phyloP scores from a whole-genome alignment of 768 basidiomycete genomes.

The Symmetrospora coprosmae region DNA sequence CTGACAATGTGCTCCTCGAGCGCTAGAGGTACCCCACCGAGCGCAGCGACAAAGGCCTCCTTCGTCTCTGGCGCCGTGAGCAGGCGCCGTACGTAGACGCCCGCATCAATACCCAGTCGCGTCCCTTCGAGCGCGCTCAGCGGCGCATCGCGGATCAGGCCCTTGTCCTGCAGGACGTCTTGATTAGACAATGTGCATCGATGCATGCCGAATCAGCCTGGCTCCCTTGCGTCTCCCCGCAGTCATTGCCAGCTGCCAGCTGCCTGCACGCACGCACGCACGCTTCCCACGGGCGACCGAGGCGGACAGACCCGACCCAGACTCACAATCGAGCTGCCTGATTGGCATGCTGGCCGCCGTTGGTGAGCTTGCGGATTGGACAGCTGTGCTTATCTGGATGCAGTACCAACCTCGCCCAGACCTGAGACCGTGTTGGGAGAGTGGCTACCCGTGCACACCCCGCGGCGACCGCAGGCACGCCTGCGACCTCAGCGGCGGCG shows the following conservation, averaged over 20 bases:
- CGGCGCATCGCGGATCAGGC: slow-evolving; percentile 67
- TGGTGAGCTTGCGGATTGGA: background rate
- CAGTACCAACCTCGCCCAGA: no score
- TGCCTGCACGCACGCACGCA: background rate
- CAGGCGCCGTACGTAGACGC: slow-evolving; percentile 68
- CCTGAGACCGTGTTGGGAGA: no score
- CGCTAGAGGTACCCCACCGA: slow-evolving; percentile 83
- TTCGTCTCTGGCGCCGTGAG: slow-evolving; percentile 52
- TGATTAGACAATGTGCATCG: background rate
- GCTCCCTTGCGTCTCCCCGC: no score
- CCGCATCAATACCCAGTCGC: slow-evolving; percentile 90
- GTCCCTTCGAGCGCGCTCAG: slow-evolving; percentile 72
- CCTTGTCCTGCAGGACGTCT: slow-evolving; percentile 48
- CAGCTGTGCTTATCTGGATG: no score
- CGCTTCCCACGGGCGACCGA: background rate
- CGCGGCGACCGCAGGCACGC: no score
- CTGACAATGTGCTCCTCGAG: slow-evolving; percentile 66
- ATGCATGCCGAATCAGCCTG: background rate
- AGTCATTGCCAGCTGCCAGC: no score
- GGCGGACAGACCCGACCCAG: background rate
- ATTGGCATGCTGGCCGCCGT: slow-evolving; percentile 13
- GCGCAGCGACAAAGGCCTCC: slow-evolving; percentile 84
- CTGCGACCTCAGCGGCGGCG: no score
- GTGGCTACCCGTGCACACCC: no score
- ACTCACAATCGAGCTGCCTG: slow-evolving; percentile 19